Evolutionary conservation across 2,329 filamentous ascomycete species (phyloP), one percentile per base, ranked within the genome.

Genomic region (Arthrobotrys megalospora): DNA sequence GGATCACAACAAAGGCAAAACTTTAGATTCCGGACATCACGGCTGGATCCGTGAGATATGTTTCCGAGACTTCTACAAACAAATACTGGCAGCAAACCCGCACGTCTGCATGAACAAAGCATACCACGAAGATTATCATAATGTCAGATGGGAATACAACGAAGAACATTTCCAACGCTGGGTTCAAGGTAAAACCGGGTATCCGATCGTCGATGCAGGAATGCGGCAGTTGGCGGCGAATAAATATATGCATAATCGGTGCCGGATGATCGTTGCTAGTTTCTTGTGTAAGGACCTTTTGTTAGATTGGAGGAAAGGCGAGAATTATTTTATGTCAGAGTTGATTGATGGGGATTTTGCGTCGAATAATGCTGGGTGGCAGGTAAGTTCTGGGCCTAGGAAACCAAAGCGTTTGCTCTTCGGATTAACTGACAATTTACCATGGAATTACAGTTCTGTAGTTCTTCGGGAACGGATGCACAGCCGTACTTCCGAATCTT

Each of bases 401-500:
- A 38, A 84, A 87, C 88, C 36, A 7, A 8, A 14, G 8, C 32
- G 16, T 41, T 45, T 34, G 24, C 47, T 14, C 48, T 32, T 32
- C 12, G 6, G 6, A 14, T 52, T 8, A 38, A 24, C 21, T 52
- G 48, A 52, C 48, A n/a, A 8, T 1, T 52, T 52, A 32, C n/a
- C 36, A 2, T 28, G 24, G 12, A 38, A 38, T 38, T 38, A 47
- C 48, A 71, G 62, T 78, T 78, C 14, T 78, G 75, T 32, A 78
- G 75, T 32, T 78, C 75, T 28, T 78, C 75, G 1, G 75, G 75
- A 34, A 78, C 75, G 34, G 93, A 96, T 83, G 92, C 93, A 0
- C 92, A 97, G 84, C 93, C 94, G 0, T 97, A 96, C 83, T 97
- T 97, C 80, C 88, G 93, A 6, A 92, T 97, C 64, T 97, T 97